phyloP scores from a whole-genome alignment of 192 early-diverging fungal species.

The Coemansia erecta region DNA sequence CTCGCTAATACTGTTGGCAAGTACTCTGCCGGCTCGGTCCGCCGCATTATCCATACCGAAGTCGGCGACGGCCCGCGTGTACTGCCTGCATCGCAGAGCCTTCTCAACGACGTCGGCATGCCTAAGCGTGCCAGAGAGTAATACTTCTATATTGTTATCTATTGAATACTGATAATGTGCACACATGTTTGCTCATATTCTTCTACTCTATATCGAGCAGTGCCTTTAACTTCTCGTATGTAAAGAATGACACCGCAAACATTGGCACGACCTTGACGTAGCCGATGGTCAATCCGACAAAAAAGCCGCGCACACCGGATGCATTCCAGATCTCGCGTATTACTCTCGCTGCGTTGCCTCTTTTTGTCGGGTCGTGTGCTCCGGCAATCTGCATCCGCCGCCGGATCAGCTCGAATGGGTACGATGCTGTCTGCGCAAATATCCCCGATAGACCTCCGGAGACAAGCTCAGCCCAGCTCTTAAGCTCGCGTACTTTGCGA shows the following conservation, averaged over 20 bases:
- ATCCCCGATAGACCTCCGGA: constrained; percentile 84
- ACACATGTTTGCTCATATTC: not conserved
- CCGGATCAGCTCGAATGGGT: constrained; percentile 91
- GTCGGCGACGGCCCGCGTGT: constrained; percentile 93
- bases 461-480: constrained; percentile 72
- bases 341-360: constrained; percentile 60
- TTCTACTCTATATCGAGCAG: constrained; percentile 40
- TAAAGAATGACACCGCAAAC: constrained; percentile 83
- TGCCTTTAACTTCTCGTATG: constrained; percentile 67
- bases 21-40: constrained; percentile 70
- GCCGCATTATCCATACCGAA: constrained; percentile 85
- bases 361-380: constrained; percentile 50
- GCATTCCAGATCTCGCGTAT: constrained; percentile 61
- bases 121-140: constrained; percentile 35
- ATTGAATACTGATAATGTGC: not conserved
- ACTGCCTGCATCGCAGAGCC: constrained; percentile 34
- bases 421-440: constrained; percentile 81
- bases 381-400: constrained; percentile 84
- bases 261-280: constrained; percentile 95
- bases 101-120: constrained; percentile 43
- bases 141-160: not conserved
- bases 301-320: constrained; percentile 82
- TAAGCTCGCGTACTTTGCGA: constrained; percentile 58
- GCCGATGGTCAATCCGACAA: constrained; percentile 95
- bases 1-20: constrained; percentile 34